Percentiles rank a stretch among this genome's conserved stretches.
These are phyloP conservation scores for Botryotinia calthae DNA, from an alignment of 2,329 filamentous ascomycete species.

Conservation along the genomic window DNA sequence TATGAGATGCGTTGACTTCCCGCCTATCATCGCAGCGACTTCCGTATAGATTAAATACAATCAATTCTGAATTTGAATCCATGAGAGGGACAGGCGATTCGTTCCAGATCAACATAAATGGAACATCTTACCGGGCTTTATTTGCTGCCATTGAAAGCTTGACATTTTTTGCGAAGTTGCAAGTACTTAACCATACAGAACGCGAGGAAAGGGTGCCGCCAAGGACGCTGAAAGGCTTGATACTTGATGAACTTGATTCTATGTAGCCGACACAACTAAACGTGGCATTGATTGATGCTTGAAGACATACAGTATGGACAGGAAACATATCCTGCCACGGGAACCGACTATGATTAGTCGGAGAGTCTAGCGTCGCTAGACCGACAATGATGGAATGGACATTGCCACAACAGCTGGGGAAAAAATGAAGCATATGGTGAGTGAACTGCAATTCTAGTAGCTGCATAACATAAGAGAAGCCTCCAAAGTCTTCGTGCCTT, in stretches of 20 bases:
- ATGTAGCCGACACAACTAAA: not conserved
- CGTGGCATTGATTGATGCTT: not conserved
- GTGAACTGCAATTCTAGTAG: not conserved
- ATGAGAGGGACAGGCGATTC: not conserved
- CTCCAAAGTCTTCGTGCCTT: not conserved
- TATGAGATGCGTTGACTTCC: not conserved
- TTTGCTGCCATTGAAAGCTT: not conserved
- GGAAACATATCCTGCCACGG: not conserved
- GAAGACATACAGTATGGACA: not conserved
- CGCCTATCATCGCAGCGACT: not conserved
- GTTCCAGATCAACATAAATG: not conserved
- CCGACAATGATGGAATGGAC: not conserved
- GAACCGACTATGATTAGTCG: not conserved
- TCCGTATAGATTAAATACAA: not conserved
- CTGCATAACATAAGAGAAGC: not conserved
- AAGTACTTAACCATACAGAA: not conserved
- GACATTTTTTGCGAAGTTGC: not conserved
- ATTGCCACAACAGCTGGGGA: not conserved
- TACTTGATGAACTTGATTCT: not conserved
- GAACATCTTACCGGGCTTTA: not conserved
- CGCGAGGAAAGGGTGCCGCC: not conserved
- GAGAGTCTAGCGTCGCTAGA: not conserved
- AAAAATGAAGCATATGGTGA: not conserved
- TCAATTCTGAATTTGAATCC: not conserved
- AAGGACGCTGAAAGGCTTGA: not conserved